Evolutionary conservation across 2,329 filamentous ascomycete species (phyloP).

Genomic region (Neofusicoccum cordaticola): DNA sequence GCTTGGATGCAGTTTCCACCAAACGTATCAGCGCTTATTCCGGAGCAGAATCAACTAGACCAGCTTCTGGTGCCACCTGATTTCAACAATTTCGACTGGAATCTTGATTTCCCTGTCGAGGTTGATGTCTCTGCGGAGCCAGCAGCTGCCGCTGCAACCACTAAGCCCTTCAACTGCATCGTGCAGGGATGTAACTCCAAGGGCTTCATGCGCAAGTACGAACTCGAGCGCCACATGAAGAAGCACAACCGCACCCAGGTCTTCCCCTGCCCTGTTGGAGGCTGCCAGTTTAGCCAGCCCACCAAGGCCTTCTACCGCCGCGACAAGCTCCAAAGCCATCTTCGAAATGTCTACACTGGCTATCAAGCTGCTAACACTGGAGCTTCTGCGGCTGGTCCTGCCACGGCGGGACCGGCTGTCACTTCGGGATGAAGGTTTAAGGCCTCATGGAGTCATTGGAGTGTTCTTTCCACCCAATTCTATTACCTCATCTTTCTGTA

Average conservation of each 20-base stretch:
- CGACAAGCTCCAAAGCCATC: background rate
- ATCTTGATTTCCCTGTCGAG: too few species aligned
- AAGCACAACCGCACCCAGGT: conserved; percentile 17
- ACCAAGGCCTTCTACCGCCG: background rate
- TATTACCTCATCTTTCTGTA: too few species aligned
- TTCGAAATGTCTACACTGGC: background rate
- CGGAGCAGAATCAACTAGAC: too few species aligned
- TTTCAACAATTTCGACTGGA: too few species aligned
- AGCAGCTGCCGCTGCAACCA: background rate
- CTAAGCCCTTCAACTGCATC: conserved; percentile 20
- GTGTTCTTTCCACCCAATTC: too few species aligned
- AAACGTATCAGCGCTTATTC: too few species aligned
- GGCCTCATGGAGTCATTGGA: too few species aligned
- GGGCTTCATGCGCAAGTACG: conserved; percentile 23
- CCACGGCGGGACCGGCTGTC: too few species aligned
- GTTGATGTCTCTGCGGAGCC: too few species aligned
- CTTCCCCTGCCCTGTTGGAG: conserved; percentile 17
- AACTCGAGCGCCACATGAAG: conserved; percentile 25
- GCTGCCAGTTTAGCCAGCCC: conserved; percentile 8
- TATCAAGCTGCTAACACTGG: background rate
- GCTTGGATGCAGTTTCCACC: too few species aligned
- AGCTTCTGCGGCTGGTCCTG: background rate
- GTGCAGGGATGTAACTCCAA: conserved; percentile 19
- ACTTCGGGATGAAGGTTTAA: too few species aligned
- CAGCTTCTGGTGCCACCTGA: too few species aligned